Conservation (phyloP, 306 rosid species). For the Fragaria iinumae region DNA sequence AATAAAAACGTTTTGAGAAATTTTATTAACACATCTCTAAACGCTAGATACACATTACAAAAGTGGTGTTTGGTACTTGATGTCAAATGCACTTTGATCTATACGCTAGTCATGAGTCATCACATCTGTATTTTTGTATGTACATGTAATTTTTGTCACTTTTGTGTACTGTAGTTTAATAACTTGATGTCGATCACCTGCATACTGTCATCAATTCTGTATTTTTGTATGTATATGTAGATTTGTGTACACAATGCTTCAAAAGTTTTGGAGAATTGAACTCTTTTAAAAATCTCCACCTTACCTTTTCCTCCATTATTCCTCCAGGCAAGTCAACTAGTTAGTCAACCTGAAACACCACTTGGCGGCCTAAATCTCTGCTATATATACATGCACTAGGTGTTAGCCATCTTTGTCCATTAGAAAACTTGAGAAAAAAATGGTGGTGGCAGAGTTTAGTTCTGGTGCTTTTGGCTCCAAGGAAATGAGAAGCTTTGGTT, state of each 20-base stretch:
- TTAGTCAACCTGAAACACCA: slow-evolving; percentile 6
- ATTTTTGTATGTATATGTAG: background rate
- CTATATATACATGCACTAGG: background rate
- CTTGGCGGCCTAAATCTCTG: background rate
- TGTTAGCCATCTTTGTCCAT: background rate
- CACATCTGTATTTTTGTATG: no score
- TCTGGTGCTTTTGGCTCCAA: slow-evolving; percentile 12
- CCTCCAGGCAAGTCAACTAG: background rate
- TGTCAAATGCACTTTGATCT: no score
- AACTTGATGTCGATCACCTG: background rate
- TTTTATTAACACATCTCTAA: no score
- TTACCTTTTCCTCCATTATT: background rate
- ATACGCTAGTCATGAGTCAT: no score
- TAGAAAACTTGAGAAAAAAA: background rate
- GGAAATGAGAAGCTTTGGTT: slow-evolving; percentile 22
- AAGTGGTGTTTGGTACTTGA: no score
- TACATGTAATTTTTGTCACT: background rate
- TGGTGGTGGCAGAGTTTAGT: slow-evolving; percentile 25
- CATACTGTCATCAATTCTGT: background rate
- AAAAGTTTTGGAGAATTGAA: background rate
- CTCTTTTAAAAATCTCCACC: background rate
- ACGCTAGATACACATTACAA: no score
- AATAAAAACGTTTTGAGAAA: no score
- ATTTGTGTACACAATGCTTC: background rate
- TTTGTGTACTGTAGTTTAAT: background rate